Base-by-base conservation (phyloP, 805 yeast genomes). In the Myxozyma monticola region DNA sequence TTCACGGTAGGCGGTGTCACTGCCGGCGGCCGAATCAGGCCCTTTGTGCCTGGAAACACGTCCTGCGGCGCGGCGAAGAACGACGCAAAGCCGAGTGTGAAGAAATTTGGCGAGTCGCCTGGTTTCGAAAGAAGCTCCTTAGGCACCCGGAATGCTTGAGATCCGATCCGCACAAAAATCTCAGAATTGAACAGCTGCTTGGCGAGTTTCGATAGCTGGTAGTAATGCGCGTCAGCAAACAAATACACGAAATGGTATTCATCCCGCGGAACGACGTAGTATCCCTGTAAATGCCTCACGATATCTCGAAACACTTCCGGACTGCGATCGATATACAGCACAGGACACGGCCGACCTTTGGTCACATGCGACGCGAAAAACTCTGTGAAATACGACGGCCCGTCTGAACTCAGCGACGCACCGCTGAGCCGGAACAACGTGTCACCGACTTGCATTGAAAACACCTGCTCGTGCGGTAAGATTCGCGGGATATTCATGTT, bases 351-450 rank as follows among this genome's bases (percentile, higher is more conserved):
- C 9, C 37, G 37, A 4, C 18, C 37, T 14, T 36, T 18, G 5
- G 12, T 20, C 14, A 28, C 31, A 10, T 56, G 48, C 41, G 57
- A 40, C 4, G 61, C 59, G 65, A 89, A 89, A 69, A 73, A 87
- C 24, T 76, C 72, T 2, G 96, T 88, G 71, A 89, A 90, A 65
- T 85, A 88, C 3, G 95, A 86, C 0, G 97, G 97, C 2, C 40
- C 57, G 68, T 89, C 96, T 1, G 85, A 85, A 22, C 88, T 84
- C 33, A 89, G 68, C 1, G 96, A 87, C 0, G 93, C 90, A 0
- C 62, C 62, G 31, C 61, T 56, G 22, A 55, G 29, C n/a, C 53
- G 24, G 45, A 51, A 59, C 20, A 56, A 26, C 31, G 45, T 43
- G 41, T 51, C 59, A 15, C 62, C 62, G 21, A 59, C 61, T 34